A percentile compares a stretch with the other conserved stretches of the same genome.
phyloP scores from a whole-genome alignment of 139 green algal genomes.

The Chlorella vulgaris region DNA sequence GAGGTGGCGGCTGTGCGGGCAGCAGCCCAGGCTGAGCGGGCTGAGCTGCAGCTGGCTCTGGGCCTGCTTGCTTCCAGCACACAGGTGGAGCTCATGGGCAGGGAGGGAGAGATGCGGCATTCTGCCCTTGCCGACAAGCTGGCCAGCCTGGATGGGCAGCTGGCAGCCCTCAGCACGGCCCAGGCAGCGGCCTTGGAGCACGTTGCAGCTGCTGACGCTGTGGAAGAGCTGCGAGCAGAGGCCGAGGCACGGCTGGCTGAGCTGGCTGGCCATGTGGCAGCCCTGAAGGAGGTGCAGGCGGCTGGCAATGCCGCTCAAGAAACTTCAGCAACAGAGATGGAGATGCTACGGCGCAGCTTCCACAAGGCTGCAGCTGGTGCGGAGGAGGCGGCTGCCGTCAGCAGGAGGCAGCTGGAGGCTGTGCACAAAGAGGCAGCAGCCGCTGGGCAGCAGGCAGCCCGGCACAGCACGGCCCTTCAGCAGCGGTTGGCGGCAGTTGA shows the following conservation, averaged over 20 bases:
- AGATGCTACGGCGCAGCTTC: not conserved
- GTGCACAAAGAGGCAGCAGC: not conserved
- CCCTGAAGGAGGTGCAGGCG: not conserved
- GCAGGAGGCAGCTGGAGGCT: not conserved
- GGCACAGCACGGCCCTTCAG: not conserved
- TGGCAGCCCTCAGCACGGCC: not conserved
- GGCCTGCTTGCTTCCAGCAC: not conserved
- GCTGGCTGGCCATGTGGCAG: not conserved
- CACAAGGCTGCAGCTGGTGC: not conserved
- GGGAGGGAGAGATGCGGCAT: not conserved
- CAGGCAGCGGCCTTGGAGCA: not conserved
- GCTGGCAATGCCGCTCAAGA: not conserved
- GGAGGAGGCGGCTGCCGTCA: not conserved
- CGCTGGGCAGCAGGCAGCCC: not conserved
- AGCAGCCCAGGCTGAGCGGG: too few species aligned
- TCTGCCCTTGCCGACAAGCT: too few species aligned
- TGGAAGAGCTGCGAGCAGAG: not conserved
- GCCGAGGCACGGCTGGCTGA: not conserved
- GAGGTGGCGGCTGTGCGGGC: not conserved
- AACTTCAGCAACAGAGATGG: not conserved
- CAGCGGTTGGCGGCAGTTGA: not conserved
- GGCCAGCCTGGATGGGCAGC: not conserved
- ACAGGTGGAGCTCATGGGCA: not conserved
- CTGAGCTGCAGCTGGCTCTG: not conserved
- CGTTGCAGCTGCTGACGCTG: not conserved